Percentiles rank a stretch among this genome's conserved stretches.
Evolutionary conservation across 2,329 filamentous ascomycete genomes (phyloP).

Genomic region (Cladosporium austrohemisphaericum): DNA sequence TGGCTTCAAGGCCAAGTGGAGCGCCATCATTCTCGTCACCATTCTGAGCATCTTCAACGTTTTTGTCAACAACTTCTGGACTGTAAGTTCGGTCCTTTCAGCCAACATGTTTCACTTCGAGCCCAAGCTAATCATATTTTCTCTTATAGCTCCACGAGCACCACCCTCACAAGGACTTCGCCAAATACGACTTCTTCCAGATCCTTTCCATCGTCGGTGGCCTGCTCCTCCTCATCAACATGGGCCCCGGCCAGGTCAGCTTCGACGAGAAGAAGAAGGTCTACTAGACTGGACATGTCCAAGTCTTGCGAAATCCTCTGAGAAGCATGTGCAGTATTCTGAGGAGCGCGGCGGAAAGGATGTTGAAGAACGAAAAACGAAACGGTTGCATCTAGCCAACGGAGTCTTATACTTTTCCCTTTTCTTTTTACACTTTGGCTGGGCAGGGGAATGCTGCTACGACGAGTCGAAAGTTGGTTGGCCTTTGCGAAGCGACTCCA

Average conservation of each 20-base stretch:
- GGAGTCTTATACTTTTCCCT: no score
- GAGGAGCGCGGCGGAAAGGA: no score
- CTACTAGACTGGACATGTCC: no score
- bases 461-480: no score
- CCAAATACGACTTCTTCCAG: slow-evolving; percentile 99
- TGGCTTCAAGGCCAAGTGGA: slow-evolving; percentile 99
- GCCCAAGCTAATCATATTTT: slow-evolving; percentile 17
- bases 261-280: slow-evolving; percentile 99
- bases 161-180: slow-evolving; percentile 99
- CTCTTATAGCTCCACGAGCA: slow-evolving; percentile 76
- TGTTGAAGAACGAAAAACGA: no score
- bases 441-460: no score
- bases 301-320: no score
- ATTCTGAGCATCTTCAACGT: slow-evolving; percentile 96
- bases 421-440: no score
- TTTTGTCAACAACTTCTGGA: slow-evolving; percentile 99
- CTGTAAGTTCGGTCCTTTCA: slow-evolving; percentile 59
- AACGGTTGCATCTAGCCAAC: no score
- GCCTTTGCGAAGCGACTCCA: no score
- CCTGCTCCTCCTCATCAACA: slow-evolving; percentile 94
- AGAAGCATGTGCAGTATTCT: no score
- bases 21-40: slow-evolving; percentile 88
- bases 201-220: slow-evolving; percentile 97
- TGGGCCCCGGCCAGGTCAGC: slow-evolving; percentile 93
- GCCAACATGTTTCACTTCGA: no score